phyloP scores from a whole-genome alignment of 2,329 filamentous ascomycete genomes.

The Parastagonospora nodorum region DNA sequence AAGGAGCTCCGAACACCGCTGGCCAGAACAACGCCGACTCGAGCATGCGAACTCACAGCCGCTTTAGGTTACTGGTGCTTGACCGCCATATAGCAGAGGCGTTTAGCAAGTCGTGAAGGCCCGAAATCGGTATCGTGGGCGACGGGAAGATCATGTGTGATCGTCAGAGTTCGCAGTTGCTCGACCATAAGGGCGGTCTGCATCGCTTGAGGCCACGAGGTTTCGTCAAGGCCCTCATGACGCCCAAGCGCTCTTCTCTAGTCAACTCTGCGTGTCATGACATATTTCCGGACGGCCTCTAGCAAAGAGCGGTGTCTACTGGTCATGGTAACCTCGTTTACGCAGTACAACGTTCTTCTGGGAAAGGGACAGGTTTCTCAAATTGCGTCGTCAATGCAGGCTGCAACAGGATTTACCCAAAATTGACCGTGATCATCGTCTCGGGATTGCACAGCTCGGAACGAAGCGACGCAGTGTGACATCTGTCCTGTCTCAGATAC shows the following conservation, averaged over 20 bases:
- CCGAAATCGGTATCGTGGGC: not conserved
- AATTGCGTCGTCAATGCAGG: too few species aligned
- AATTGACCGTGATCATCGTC: too few species aligned
- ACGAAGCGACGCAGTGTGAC: too few species aligned
- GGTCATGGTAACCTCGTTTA: too few species aligned
- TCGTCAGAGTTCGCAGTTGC: not conserved
- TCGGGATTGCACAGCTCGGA: too few species aligned
- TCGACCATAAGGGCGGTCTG: not conserved
- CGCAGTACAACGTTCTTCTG: too few species aligned
- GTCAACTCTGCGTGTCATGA: too few species aligned
- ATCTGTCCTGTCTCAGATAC: too few species aligned
- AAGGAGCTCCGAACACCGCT: conserved; percentile 4
- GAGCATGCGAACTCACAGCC: not conserved
- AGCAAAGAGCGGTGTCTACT: too few species aligned
- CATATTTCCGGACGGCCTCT: too few species aligned
- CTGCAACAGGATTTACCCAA: too few species aligned
- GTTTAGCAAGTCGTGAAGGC: not conserved
- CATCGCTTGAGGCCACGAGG: not conserved
- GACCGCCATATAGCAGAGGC: not conserved
- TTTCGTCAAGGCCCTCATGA: not conserved
- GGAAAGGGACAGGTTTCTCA: too few species aligned
- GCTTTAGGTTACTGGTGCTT: not conserved
- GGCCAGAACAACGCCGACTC: not conserved
- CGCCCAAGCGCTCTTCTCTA: not conserved
- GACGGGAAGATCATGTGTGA: not conserved